Evolutionary conservation across 2,329 filamentous ascomycete genomes (phyloP).

Genomic region (Fusarium pseudocircinatum): DNA sequence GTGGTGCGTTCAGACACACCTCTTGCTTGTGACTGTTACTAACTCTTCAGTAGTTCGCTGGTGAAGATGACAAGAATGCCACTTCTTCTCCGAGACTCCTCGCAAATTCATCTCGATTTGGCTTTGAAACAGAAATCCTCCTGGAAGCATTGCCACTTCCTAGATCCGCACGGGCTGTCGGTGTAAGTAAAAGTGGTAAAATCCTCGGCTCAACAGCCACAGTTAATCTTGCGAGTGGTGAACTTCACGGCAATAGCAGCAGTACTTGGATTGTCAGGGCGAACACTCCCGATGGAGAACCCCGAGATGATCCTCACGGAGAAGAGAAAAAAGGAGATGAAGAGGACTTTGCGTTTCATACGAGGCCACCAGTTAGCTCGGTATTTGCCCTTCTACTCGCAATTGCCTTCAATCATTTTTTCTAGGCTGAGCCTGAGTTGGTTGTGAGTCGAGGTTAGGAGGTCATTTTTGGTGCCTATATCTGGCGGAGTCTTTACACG

Average conservation of each 20-base stretch:
- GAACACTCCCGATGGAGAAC: constrained; percentile 1
- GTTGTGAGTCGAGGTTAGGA: neutral
- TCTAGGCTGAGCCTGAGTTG: neutral
- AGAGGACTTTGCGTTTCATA: constrained; percentile 17
- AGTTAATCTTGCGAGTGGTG: constrained; percentile 31
- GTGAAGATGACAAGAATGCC: constrained; percentile 28
- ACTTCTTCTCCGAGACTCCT: constrained; percentile 19
- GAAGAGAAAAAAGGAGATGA: neutral
- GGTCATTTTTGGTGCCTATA: constrained; percentile 30
- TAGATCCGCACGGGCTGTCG: constrained; percentile 28
- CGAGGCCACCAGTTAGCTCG: neutral
- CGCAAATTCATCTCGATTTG: constrained; percentile 33
- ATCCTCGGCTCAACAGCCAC: constrained; percentile 32
- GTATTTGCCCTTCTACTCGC: constrained; percentile 19
- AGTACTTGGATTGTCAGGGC: constrained; percentile 25
- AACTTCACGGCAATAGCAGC: constrained; percentile 34
- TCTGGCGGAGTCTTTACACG: constrained; percentile 12
- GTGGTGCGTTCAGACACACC: constrained; percentile 21
- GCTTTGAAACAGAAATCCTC: constrained; percentile 34
- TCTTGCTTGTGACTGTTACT: neutral
- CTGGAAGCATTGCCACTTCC: constrained; percentile 5
- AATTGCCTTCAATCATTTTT: constrained; percentile 13
- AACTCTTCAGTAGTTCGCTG: constrained; percentile 23
- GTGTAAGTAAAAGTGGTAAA: constrained; percentile 28
- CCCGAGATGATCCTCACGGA: neutral